Conservation (phyloP, 306 rosid species). For the Acacia confusa region DNA sequence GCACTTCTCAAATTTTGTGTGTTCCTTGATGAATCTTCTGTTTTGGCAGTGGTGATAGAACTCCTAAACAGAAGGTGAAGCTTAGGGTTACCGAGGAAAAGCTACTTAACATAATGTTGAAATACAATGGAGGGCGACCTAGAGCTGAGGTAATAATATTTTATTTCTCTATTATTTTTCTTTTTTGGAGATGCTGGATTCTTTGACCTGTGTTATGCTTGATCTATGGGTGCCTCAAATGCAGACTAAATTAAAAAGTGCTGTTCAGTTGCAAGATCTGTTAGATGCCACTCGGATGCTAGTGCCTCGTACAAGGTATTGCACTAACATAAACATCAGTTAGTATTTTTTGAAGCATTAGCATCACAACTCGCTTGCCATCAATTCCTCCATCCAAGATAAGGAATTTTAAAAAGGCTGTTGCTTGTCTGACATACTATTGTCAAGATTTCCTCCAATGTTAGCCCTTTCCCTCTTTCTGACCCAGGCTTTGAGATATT, state of each 20-base stretch:
- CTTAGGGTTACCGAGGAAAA: constrained; percentile 95
- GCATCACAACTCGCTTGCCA: constrained; percentile 2
- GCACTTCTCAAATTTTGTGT: constrained; percentile 13
- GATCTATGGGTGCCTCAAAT: constrained; percentile 30
- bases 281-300: constrained; percentile 96
- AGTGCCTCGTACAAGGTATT: constrained; percentile 89
- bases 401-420: not conserved
- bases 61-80: constrained; percentile 98
- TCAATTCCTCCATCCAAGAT: not conserved
- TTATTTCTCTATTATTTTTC: constrained; percentile 20
- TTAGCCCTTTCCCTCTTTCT: not conserved
- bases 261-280: constrained; percentile 93
- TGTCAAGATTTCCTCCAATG: not conserved
- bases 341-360: constrained; percentile 3
- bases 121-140: constrained; percentile 94
- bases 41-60: constrained; percentile 89
- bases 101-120: constrained; percentile 84
- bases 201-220: constrained; percentile 25
- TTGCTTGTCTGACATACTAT: constrained; percentile 1
- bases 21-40: constrained; percentile 38
- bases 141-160: constrained; percentile 71
- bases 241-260: constrained; percentile 95
- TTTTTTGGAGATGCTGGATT: not conserved
- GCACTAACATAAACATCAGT: constrained; percentile 17
- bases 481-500: not conserved